phyloP scores from a whole-genome alignment of 1,284 basidiomycete species.

The Boletus sp. region DNA sequence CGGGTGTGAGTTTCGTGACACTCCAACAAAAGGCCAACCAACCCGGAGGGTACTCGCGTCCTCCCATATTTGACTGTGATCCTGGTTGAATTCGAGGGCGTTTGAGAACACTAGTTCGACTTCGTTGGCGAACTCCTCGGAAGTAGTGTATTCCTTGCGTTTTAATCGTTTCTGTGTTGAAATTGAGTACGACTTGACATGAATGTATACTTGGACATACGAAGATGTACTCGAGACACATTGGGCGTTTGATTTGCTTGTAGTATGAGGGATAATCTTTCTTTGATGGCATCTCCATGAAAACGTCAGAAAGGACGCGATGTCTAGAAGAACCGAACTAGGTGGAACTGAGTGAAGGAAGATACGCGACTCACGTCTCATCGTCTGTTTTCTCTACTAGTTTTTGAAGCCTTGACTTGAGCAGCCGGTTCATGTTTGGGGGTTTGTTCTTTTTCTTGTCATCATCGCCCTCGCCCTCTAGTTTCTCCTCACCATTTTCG shows the following conservation, averaged over 20 bases:
- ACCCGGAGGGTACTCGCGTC: slow-evolving; percentile 66
- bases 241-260: slow-evolving; percentile 76
- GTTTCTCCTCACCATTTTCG: slow-evolving; percentile 40
- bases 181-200: slow-evolving; percentile 12
- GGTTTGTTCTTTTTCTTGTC: slow-evolving; percentile 53
- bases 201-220: slow-evolving; percentile 42
- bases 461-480: slow-evolving; percentile 39
- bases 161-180: slow-evolving; percentile 64
- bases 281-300: slow-evolving; percentile 80
- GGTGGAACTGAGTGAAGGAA: slow-evolving; percentile 4
- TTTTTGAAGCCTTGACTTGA: slow-evolving; percentile 66
- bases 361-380: slow-evolving; percentile 36
- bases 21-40: slow-evolving; percentile 24
- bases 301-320: slow-evolving; percentile 67
- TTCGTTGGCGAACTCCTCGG: slow-evolving; percentile 76
- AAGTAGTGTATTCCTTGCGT: slow-evolving; percentile 63
- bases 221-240: slow-evolving; percentile 77
- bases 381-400: slow-evolving; percentile 66
- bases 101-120: slow-evolving; percentile 91
- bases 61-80: slow-evolving; percentile 72
- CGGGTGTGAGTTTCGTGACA: slow-evolving; percentile 13
- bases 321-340: slow-evolving; percentile 42
- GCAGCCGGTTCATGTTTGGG: slow-evolving; percentile 56
- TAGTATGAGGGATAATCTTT: slow-evolving; percentile 85
- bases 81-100: slow-evolving; percentile 77